Evolutionary conservation across 2,329 filamentous ascomycete genomes (phyloP), one percentile per base, ranked within the genome.

Genomic region (Xylariomycetidae sp.): DNA sequence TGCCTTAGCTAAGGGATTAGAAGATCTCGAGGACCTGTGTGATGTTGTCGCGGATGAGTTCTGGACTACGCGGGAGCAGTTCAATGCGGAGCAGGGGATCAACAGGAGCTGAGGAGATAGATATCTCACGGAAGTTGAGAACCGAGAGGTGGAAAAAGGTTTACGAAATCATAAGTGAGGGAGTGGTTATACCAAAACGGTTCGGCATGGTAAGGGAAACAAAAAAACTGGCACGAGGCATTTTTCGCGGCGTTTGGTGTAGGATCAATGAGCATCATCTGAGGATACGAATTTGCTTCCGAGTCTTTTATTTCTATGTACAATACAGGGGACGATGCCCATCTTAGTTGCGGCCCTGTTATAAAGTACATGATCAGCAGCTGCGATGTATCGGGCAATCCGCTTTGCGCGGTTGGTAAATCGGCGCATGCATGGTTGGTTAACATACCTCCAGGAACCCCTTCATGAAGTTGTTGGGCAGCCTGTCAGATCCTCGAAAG

Each of bases 41-140:
- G 90, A 97, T 61, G 85, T 94, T 4, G 86, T 98, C 4, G 77
- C 84, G n/a, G 86, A 94, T 33, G 90, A 94, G 59, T 98, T 95
- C 62, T 82, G 74, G 36, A 64, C 66, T 10, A 77, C 85, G 40
- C 70, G 80, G 40, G 73, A 86, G 44, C 67, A 73, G 6, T 87
- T 82, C 57, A 64, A 64, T 36, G 56, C 58, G 31, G 45, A 36
- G 18, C n/a, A 33, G 22, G n/a, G 20, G 8, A n/a, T 23, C 36
- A 40, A 25, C 15, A 30, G 14, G 29, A 33, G 20, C 20, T n/a
- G 8, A 23, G 8, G 8, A 23, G 8, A 23, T 23, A 23, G 20
- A 23, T 8, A 8, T 23, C 8, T 8, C 20, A n/a, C 20, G 8
- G 20, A n/a, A 23, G 20, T 23, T 8, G n/a, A n/a, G n/a, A n/a